Base-by-base conservation (phyloP, 352 stramenopile genomes). In the Phytophthora hibernalis region DNA sequence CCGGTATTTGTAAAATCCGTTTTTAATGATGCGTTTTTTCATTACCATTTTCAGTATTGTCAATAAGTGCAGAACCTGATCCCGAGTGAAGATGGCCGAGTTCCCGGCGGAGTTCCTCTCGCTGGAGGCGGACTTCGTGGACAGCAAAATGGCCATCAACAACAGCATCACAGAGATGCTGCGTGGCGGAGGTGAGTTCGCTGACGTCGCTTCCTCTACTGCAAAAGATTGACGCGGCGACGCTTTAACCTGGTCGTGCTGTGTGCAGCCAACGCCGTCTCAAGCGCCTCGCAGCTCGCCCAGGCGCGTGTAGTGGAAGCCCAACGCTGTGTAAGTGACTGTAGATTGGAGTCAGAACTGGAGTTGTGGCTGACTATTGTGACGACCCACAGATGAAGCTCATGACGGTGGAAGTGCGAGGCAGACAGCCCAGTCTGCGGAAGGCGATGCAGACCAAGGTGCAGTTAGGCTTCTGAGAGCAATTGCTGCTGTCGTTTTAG, bases 71-170 rank as follows among this genome's bases (percentile, higher is more conserved):
- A 42, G 13, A 18, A 18, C 5, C 37, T 21, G 37, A 44, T 44
- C 11, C 3, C 18, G 1, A n/a, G n/a, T 8, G 15, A 44, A 44
- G 51, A 76, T 77, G 70, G 64, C 66, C 55, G 72, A 74, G 40
- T 76, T 90, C 59, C 81, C 81, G 24, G 61, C 70, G 6, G 75
- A 87, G 63, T 93, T 93, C 62, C 68, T 77, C 52, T 83, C 79
- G 49, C 78, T 92, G 20, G 85, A 92, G 70, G 85, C 89, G 61
- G 83, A 93, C 68, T 93, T 90, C 50, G 80, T 93, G 47, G 83
- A 93, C 42, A 83, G 79, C 72, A 93, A 93, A 72, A 90, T 91
- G 61, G 72, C 81, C 21, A 90, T 93, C 52, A 93, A 93, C 71
- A 92, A 93, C 73, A 79, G 60, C 47, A 82, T 93, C 52, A 85